Evolutionary conservation across 2,329 filamentous ascomycete species (phyloP).

Genomic region (Aaosphaeria pasadenensis): DNA sequence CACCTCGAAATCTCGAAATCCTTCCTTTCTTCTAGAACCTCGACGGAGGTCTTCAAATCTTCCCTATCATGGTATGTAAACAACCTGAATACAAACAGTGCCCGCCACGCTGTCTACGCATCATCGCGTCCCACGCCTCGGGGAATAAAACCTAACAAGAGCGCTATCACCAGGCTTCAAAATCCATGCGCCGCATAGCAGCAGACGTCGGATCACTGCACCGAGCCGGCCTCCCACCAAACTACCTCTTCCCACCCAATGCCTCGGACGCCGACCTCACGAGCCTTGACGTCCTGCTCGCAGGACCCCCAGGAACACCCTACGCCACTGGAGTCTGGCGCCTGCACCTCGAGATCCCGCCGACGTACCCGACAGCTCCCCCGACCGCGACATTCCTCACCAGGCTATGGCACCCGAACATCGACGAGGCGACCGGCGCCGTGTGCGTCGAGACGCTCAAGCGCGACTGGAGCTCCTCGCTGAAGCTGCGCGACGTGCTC

Average conservation of each 20-base stretch:
- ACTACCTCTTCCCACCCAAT: conserved; percentile 56
- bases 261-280: conserved; percentile 52
- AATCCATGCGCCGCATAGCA: conserved; percentile 56
- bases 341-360: conserved; percentile 58
- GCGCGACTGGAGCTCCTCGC: conserved; percentile 57
- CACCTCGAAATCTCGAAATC: background rate
- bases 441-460: conserved; percentile 66
- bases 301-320: conserved; percentile 59
- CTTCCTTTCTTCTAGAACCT: no score
- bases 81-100: no score
- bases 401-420: conserved; percentile 63
- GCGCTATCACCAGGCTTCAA: conserved; percentile 39
- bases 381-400: conserved; percentile 61
- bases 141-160: no score
- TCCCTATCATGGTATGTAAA: no score
- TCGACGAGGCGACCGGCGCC: conserved; percentile 59
- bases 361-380: conserved; percentile 51
- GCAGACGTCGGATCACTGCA: conserved; percentile 59
- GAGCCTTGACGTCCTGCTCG: conserved; percentile 56
- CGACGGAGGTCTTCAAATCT: no score
- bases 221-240: conserved; percentile 55
- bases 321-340: conserved; percentile 59
- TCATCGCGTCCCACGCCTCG: no score
- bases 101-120: no score
- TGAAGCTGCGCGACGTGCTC: conserved; percentile 59